These are phyloP conservation scores for Brassica cretica DNA, from an alignment of 345 rosid genomes.

Conservation along the genomic window DNA sequence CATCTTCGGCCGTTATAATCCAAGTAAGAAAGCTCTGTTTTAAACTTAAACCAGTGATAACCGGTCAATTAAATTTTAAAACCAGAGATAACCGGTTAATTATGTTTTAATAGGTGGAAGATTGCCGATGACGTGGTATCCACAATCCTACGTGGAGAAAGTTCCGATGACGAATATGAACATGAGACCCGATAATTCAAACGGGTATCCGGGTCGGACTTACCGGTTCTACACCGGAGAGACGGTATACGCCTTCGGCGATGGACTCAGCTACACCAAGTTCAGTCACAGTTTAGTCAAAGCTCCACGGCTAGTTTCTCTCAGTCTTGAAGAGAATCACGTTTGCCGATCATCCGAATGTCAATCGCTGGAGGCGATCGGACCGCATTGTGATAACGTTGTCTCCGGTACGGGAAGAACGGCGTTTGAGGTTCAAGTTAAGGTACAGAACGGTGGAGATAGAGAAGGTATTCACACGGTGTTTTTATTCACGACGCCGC, in stretches of 20 bases:
- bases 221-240: slow-evolving; percentile 91
- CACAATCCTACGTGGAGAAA: slow-evolving; percentile 63
- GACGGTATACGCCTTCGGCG: slow-evolving; percentile 79
- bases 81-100: neutral
- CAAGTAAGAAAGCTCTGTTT: slow-evolving; percentile 53
- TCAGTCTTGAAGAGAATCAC: slow-evolving; percentile 54
- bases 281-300: slow-evolving; percentile 49
- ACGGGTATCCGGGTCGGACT: slow-evolving; percentile 83
- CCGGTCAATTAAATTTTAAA: slow-evolving; percentile 20
- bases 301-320: slow-evolving; percentile 58
- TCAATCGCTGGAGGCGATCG: slow-evolving; percentile 56
- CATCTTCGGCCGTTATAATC: slow-evolving; percentile 72
- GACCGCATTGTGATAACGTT: slow-evolving; percentile 51
- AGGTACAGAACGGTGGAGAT: slow-evolving; percentile 54
- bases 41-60: neutral
- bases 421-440: slow-evolving; percentile 54
- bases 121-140: slow-evolving; percentile 98
- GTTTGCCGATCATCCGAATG: slow-evolving; percentile 60
- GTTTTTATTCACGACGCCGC: slow-evolving; percentile 53
- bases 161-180: slow-evolving; percentile 97
- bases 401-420: slow-evolving; percentile 12
- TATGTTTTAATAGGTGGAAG: slow-evolving; percentile 64
- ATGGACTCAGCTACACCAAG: slow-evolving; percentile 71
- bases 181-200: slow-evolving; percentile 76
- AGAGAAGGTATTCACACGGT: slow-evolving; percentile 65